Percentiles rank a stretch among this genome's conserved stretches.
These are phyloP conservation scores for Hyaloscypha variabilis DNA, from an alignment of 495 filamentous ascomycete genomes.

Conservation along the genomic window DNA sequence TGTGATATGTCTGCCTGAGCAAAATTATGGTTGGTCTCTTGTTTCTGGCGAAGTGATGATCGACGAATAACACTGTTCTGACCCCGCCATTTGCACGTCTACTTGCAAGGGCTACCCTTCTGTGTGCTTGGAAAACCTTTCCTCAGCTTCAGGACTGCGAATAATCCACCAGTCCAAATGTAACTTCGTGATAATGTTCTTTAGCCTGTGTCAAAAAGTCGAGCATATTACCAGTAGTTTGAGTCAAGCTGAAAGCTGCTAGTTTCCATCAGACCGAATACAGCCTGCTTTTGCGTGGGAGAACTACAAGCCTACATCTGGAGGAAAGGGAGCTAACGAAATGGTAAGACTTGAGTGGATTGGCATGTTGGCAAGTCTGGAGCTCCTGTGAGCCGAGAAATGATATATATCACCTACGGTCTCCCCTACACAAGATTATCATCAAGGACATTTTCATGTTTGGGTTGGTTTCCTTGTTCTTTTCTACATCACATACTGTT, in stretches of 20 bases:
- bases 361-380: background rate
- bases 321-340: background rate
- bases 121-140: background rate
- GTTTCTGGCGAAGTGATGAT: background rate
- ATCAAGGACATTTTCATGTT: background rate
- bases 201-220: background rate
- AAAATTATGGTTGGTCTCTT: background rate
- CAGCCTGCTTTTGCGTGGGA: too few relatives aligned
- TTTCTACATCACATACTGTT: background rate
- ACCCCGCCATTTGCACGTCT: background rate
- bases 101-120: background rate
- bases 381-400: background rate
- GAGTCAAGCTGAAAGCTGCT: background rate
- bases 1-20: background rate
- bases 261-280: background rate
- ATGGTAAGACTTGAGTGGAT: background rate
- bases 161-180: background rate
- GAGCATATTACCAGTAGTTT: background rate
- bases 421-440: background rate
- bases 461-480: background rate
- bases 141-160: background rate
- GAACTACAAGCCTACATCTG: too few relatives aligned
- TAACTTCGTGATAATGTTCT: background rate
- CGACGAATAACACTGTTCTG: background rate
- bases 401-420: background rate